Evolutionary conservation across 2,329 filamentous ascomycete genomes (phyloP).

Genomic region (Paradendryphiella salina): DNA sequence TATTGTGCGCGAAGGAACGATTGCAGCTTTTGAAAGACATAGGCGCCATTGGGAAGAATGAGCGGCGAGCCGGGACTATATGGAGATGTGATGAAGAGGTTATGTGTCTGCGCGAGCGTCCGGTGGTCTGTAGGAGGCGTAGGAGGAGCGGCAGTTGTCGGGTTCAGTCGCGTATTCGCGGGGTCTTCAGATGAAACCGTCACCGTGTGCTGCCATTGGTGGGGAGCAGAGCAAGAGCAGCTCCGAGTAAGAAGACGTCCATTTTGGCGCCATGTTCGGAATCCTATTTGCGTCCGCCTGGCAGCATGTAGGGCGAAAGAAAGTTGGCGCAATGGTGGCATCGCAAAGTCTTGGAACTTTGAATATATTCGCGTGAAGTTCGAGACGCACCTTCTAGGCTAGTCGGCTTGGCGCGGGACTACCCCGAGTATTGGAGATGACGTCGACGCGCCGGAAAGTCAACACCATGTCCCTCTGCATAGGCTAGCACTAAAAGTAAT

Average conservation of each 20-base stretch:
- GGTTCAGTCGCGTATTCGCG: constrained; percentile 32
- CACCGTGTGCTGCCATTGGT: constrained; percentile 30
- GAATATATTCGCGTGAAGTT: constrained; percentile 12
- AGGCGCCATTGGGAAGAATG: constrained; percentile 78
- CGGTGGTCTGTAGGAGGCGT: constrained; percentile 55
- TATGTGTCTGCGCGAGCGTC: constrained; percentile 59
- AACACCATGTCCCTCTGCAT: constrained; percentile 1
- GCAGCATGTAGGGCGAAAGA: constrained; percentile 18
- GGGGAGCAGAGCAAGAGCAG: constrained; percentile 44
- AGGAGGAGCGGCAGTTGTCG: constrained; percentile 40
- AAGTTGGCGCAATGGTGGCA: constrained; percentile 38
- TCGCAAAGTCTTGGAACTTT: constrained; percentile 30
- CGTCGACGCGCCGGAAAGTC: constrained; percentile 10
- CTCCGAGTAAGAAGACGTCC: constrained; percentile 19
- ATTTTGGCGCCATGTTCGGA: constrained; percentile 8
- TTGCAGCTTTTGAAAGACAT: constrained; percentile 81
- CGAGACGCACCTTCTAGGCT: constrained; percentile 27
- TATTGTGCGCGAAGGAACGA: constrained; percentile 84
- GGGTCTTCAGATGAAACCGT: constrained; percentile 21
- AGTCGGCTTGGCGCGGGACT: constrained; percentile 30
- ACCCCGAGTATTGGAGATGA: constrained; percentile 13
- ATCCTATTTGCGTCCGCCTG: constrained; percentile 13
- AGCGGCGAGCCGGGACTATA: constrained; percentile 87
- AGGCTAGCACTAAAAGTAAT: not conserved
- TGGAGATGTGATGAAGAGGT: constrained; percentile 75